Evolutionary conservation across 257 asterid genomes (phyloP), one percentile per base, ranked within the genome.

Genomic region (Solanum corneliomulleri): DNA sequence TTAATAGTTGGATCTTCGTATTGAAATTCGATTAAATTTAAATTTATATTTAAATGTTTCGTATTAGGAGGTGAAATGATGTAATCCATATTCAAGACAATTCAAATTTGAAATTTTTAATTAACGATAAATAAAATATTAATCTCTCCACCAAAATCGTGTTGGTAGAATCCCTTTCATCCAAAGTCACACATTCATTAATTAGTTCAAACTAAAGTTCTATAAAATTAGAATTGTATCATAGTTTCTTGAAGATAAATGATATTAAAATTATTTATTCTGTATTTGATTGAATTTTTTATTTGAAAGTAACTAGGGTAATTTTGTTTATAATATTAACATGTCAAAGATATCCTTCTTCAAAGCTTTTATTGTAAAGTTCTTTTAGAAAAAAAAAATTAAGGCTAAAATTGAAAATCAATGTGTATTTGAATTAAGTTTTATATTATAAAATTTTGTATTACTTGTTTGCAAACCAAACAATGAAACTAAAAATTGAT

Each of bases 41-140:
- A 60, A 23, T 60, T 60, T 23, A 60, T 0, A 62, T 11, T 23
- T 0, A 23, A 62, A 56, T 3, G 0, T 0, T 1, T 21, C 0
- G 10, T 0, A 21, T 23, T 60, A 10, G 1, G 39, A 37, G 39
- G 39, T 37, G 39, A 1, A 37, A 6, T 37, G 7, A 37, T 37
- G 1, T 37, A 37, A 6, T 1, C 0, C 39, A 37, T 37, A n/a
- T 62, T 23, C 0, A 62, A 25, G 0, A 62, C 5, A 11, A 11
- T 0, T 62, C 0, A n/a, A 62, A 62, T 0, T n/a, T 0, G 0
- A 60, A 0, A 60, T 10, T 1, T 60, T 4, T 20, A 58, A 58
- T 58, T 58, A 20, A 58, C 0, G 25, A 20, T 58, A 58, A 20
- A 58, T 14, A 47, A 20, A 20, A 56, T 56, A 58, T 8, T 58